These are phyloP conservation scores for Kuraishia cidri DNA, from an alignment of 805 yeast genomes.

Conservation along the genomic window DNA sequence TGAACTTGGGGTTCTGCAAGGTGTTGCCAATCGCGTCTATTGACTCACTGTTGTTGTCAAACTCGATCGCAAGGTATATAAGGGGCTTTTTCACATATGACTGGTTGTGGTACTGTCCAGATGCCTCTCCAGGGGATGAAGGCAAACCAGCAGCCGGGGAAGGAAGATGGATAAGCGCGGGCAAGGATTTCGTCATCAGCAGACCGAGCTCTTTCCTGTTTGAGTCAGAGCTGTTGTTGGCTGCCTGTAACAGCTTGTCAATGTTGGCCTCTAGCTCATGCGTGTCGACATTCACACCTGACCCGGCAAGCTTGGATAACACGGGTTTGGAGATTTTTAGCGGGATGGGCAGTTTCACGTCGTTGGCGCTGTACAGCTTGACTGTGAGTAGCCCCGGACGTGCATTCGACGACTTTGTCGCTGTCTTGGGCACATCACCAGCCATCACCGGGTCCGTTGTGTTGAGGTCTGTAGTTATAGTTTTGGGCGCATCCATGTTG, in stretches of 20 bases:
- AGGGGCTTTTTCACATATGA: constrained; percentile 55
- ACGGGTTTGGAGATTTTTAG: constrained; percentile 57
- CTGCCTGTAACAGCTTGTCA: constrained; percentile 11
- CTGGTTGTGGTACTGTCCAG: constrained; percentile 47
- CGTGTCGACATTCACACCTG: constrained; percentile 33
- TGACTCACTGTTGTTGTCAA: constrained; percentile 87
- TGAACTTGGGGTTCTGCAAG: constrained; percentile 71
- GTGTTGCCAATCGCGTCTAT: constrained; percentile 85
- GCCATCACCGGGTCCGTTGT: constrained; percentile 22
- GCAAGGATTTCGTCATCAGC: constrained; percentile 22
- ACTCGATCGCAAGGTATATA: constrained; percentile 81
- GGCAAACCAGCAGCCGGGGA: constrained; percentile 19
- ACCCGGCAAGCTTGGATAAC: constrained; percentile 54
- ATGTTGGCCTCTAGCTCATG: constrained; percentile 21
- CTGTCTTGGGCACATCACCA: not conserved
- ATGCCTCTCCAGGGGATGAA: constrained; percentile 37
- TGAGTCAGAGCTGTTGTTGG: constrained; percentile 6
- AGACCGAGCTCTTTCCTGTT: constrained; percentile 8
- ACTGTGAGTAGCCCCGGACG: constrained; percentile 72
- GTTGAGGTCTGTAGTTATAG: constrained; percentile 16
- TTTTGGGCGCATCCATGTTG: constrained; percentile 3
- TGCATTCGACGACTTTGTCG: not conserved
- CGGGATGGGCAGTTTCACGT: constrained; percentile 62
- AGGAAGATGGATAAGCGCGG: constrained; percentile 39
- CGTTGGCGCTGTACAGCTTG: constrained; percentile 63